Evolutionary conservation across 2,329 filamentous ascomycete species (phyloP).

Genomic region (Neodidymelliopsis sp.): DNA sequence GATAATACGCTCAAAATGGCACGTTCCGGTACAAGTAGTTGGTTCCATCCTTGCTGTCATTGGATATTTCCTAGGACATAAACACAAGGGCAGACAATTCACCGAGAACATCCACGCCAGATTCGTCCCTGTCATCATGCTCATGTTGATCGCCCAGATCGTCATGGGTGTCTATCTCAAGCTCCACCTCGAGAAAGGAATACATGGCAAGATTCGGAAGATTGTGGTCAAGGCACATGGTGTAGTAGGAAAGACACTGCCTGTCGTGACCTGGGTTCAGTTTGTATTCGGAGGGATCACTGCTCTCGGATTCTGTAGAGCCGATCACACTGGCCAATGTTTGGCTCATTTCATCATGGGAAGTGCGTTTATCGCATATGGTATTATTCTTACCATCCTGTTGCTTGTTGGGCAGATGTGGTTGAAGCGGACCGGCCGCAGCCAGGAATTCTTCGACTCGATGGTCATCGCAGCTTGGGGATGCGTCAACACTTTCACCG

Average conservation of each 20-base stretch:
- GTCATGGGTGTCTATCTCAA: conserved; percentile 85
- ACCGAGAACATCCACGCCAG: conserved; percentile 72
- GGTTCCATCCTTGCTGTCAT: conserved; percentile 78
- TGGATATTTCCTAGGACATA: conserved; percentile 90
- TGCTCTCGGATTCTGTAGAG: conserved; percentile 88
- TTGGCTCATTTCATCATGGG: conserved; percentile 99
- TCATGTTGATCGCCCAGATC: conserved; percentile 79
- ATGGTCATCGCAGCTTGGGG: conserved; percentile 92
- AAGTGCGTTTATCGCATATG: conserved; percentile 93
- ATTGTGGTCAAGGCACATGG: conserved; percentile 77
- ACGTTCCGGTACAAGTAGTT: conserved; percentile 84
- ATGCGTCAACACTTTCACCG: conserved; percentile 97
- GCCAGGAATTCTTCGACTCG: conserved; percentile 97
- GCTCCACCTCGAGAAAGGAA: conserved; percentile 84
- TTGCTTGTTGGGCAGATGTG: conserved; percentile 88
- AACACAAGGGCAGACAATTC: conserved; percentile 89
- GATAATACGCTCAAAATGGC: conserved; percentile 91
- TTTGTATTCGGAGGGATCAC: conserved; percentile 97
- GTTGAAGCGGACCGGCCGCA: conserved; percentile 81
- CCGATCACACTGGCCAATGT: conserved; percentile 90
- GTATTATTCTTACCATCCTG: conserved; percentile 83
- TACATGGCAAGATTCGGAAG: conserved; percentile 79
- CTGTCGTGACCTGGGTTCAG: conserved; percentile 86
- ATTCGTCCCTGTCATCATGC: conserved; percentile 82
- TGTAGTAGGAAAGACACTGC: conserved; percentile 85